These are phyloP conservation scores for Venturia effusa DNA, from an alignment of 2,329 filamentous ascomycete genomes.

Conservation along the genomic window DNA sequence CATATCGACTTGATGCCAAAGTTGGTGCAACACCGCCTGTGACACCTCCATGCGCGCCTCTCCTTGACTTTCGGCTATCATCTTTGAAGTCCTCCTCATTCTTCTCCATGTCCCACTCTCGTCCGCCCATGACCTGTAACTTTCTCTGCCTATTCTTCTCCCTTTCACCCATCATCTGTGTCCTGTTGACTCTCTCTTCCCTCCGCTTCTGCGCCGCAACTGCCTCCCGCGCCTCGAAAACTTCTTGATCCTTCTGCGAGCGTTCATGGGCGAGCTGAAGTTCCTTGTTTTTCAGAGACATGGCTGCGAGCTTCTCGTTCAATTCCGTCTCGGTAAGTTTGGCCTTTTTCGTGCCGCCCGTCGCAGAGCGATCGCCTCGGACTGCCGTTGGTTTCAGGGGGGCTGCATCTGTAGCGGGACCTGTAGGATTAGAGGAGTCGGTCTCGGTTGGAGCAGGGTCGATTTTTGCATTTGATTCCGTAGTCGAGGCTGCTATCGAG, in stretches of 20 bases:
- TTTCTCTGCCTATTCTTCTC: slow-evolving; percentile 51
- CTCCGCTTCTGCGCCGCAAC: slow-evolving; percentile 38
- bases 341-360: slow-evolving; percentile 41
- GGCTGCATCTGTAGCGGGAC: neutral
- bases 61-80: slow-evolving; percentile 33
- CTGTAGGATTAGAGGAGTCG: neutral
- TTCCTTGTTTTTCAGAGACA: slow-evolving; percentile 50
- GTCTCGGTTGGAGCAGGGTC: neutral
- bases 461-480: neutral
- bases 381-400: slow-evolving; percentile 27
- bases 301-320: slow-evolving; percentile 47
- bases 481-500: neutral
- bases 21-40: slow-evolving; percentile 21
- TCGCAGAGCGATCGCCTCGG: slow-evolving; percentile 42
- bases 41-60: slow-evolving; percentile 43
- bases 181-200: slow-evolving; percentile 40
- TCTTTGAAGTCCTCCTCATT: slow-evolving; percentile 42
- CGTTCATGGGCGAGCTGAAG: slow-evolving; percentile 50
- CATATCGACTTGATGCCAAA: slow-evolving; percentile 1
- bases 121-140: slow-evolving; percentile 44
- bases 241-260: slow-evolving; percentile 57
- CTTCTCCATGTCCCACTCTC: slow-evolving; percentile 55
- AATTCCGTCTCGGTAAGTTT: slow-evolving; percentile 57
- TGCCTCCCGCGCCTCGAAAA: slow-evolving; percentile 53
- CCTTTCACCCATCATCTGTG: slow-evolving; percentile 51